Evolutionary conservation across 2,329 filamentous ascomycete species (phyloP), one percentile per base, ranked within the genome.

Genomic region (Sporothrix dimorphospora): DNA sequence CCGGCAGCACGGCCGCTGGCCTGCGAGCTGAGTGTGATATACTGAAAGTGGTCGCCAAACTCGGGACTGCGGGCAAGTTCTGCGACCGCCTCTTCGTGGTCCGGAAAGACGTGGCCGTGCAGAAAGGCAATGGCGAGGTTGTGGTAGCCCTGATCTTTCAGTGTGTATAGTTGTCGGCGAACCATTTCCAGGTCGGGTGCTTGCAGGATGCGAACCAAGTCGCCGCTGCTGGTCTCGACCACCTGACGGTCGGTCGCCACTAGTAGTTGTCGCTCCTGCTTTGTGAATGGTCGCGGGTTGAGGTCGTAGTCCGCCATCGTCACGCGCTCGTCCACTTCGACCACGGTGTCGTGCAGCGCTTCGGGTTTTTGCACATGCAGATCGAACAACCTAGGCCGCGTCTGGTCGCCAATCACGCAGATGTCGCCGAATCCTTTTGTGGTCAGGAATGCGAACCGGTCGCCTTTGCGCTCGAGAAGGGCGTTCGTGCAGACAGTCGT

Each of bases 401-500:
- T 92, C 83, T 98, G 94, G 80, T 97, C 97, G 9, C 94, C 94
- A 79, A 98, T 98, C 71, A 90, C 87, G n/a, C 97, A 83, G 76
- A 93, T 95, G 79, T 98, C 94, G 76, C 90, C 91, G 84, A 97
- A 97, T 0, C 94, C 94, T 4, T 55, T 57, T 1, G 53, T 57
- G 12, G 53, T 57, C 92, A 97, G 89, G 81, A 98, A 87, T 19
- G 93, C 94, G 78, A 96, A 94, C 77, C 89, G 90, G 82, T 97
- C 94, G 59, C 94, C 94, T 81, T 97, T 97, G 72, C 94, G 86
- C 81, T 98, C 94, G 1, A 98, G 85, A 71, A 98, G 82, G 0
- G 94, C 94, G 80, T 98, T 98, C 0, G 94, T 98, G 11, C 94
- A 94, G 9, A 98, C 94, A 0, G 94, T 98, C 1, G 94, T 98